phyloP scores from a whole-genome alignment of 164 flowering plant genomes.

The Taxillus chinensis region DNA sequence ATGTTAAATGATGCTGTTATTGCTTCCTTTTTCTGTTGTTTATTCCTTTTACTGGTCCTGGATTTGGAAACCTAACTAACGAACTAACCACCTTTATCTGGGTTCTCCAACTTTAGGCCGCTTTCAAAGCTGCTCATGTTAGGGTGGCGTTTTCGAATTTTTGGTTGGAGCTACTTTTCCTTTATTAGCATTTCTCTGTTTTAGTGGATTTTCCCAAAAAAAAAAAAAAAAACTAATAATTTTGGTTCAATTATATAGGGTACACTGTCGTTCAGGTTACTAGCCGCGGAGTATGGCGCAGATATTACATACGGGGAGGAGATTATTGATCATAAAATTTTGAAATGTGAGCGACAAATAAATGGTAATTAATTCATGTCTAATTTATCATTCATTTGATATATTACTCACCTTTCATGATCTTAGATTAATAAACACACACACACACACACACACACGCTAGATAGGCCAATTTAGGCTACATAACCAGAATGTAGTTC shows the following conservation, averaged over 20 bases:
- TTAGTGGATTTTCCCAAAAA: background rate
- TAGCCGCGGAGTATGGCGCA: conserved; percentile 84
- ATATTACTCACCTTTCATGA: background rate
- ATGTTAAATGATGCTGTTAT: background rate
- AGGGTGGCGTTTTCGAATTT: background rate
- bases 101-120: background rate
- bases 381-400: background rate
- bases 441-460: too few species aligned
- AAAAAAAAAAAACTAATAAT: too few species aligned
- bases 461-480: too few species aligned
- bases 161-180: background rate
- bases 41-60: background rate
- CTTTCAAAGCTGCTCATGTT: background rate
- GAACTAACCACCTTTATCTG: background rate
- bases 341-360: conserved; percentile 66
- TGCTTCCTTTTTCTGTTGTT: background rate
- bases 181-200: background rate
- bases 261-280: conserved; percentile 67
- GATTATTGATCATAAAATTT: conserved; percentile 77
- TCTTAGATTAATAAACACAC: too few species aligned
- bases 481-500: too few species aligned
- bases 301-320: conserved; percentile 93
- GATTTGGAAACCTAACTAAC: background rate
- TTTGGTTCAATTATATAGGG: conserved; percentile 37
- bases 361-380: conserved; percentile 38